A percentile compares a stretch with the other conserved stretches of the same genome.
These are phyloP conservation scores for Xylariaceae sp. DNA, from an alignment of 2,329 filamentous ascomycete species.

Conservation along the genomic window DNA sequence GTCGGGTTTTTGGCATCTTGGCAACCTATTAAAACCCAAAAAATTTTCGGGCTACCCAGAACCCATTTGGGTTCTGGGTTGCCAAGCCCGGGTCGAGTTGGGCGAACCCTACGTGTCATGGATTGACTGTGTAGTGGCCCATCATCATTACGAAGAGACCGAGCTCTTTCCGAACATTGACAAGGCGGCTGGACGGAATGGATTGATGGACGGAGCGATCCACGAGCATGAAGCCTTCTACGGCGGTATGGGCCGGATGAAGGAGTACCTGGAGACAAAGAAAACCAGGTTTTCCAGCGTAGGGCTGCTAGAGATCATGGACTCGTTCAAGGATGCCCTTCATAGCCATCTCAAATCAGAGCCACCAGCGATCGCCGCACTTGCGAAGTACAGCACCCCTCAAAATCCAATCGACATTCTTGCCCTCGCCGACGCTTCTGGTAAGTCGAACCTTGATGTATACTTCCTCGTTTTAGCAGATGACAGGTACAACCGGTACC, in stretches of 20 bases:
- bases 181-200: conserved; percentile 15
- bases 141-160: conserved; percentile 22
- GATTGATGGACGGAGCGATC: conserved; percentile 17
- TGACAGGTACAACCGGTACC: background rate
- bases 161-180: conserved; percentile 21
- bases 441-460: no score
- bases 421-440: conserved; percentile 17
- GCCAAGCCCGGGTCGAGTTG: no score
- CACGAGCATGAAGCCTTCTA: conserved; percentile 18
- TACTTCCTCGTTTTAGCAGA: no score
- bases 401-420: conserved; percentile 22
- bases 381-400: conserved; percentile 18
- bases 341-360: conserved; percentile 19
- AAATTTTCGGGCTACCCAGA: no score
- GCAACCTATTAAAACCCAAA: no score
- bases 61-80: no score
- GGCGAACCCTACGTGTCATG: no score
- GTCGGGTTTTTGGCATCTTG: no score
- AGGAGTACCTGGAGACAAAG: conserved; percentile 9
- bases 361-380: conserved; percentile 17
- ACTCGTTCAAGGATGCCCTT: conserved; percentile 19
- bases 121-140: conserved; percentile 17
- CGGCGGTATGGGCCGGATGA: conserved; percentile 16
- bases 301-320: conserved; percentile 18
- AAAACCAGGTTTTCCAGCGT: conserved; percentile 4